Evolutionary conservation across 1,139 yeast genomes (phyloP).

Genomic region (Pichia sp.): DNA sequence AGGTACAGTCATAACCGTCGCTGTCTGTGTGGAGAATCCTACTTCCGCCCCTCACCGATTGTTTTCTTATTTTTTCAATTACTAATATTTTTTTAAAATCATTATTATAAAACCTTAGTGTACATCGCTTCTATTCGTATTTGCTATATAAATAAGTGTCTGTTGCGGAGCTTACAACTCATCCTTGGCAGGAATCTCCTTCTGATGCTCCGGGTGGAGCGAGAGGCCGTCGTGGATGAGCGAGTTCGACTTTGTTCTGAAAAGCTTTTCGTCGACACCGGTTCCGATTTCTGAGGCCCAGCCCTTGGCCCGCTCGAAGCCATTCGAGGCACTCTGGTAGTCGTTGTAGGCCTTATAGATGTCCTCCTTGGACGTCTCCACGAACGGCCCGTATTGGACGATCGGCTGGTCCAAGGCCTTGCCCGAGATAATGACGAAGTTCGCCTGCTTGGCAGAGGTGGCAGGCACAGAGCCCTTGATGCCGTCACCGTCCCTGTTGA

Average conservation of each 20-base stretch:
- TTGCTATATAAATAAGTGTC: too few species aligned
- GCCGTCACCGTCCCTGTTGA: conserved; percentile 59
- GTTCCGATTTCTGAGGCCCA: conserved; percentile 66
- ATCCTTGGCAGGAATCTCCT: conserved; percentile 9
- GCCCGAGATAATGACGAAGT: conserved; percentile 74
- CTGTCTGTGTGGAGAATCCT: background rate
- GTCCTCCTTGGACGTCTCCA: conserved; percentile 58
- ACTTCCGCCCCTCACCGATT: background rate
- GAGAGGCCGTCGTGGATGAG: conserved; percentile 4
- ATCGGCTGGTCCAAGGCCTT: conserved; percentile 69
- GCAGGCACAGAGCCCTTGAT: conserved; percentile 49
- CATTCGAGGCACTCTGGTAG: conserved; percentile 63
- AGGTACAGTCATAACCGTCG: background rate
- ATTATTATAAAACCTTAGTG: background rate
- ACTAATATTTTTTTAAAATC: too few species aligned
- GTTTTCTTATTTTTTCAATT: too few species aligned
- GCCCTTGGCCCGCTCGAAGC: conserved; percentile 63
- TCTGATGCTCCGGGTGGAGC: conserved; percentile 4
- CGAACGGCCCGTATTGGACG: conserved; percentile 90
- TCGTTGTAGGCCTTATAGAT: conserved; percentile 67
- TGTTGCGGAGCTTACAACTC: conserved; percentile 7
- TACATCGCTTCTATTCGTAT: background rate
- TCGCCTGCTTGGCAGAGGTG: conserved; percentile 34
- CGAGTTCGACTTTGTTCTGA: conserved; percentile 21
- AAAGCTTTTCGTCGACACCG: conserved; percentile 40